Conservation (phyloP, 108 stramenopile species). For the Cafeteria roenbergensis region DNA sequence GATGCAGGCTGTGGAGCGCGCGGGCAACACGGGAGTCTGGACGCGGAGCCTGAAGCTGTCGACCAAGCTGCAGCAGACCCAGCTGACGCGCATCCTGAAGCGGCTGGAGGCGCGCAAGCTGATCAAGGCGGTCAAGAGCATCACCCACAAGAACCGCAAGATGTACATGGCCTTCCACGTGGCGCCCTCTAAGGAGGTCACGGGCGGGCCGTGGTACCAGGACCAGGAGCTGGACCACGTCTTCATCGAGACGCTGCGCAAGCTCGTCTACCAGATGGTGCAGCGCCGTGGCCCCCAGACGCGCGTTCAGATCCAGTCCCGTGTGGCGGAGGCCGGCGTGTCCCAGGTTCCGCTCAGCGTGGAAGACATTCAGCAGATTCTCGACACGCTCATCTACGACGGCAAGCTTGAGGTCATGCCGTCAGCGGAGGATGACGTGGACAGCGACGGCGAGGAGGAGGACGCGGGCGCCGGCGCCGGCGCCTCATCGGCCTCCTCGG, state of each 20-base stretch:
- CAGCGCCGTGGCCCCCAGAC: constrained; percentile 22
- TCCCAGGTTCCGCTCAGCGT: constrained; percentile 62
- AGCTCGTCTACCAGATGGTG: constrained; percentile 53
- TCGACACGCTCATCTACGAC: constrained; percentile 70
- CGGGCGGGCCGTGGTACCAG: constrained; percentile 89
- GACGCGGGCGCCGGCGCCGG: too few species aligned
- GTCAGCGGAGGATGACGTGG: not conserved
- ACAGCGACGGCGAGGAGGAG: not conserved
- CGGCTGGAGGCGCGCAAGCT: constrained; percentile 63
- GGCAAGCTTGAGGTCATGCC: constrained; percentile 4
- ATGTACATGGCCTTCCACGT: constrained; percentile 87
- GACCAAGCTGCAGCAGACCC: constrained; percentile 71
- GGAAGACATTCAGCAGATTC: constrained; percentile 70
- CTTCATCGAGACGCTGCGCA: constrained; percentile 74
- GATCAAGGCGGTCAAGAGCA: constrained; percentile 82
- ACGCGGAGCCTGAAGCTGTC: constrained; percentile 72
- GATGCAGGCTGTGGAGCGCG: constrained; percentile 70
- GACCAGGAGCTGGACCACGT: constrained; percentile 90
- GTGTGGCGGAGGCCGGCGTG: constrained; percentile 62
- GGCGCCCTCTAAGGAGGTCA: constrained; percentile 77
- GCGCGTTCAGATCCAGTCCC: constrained; percentile 56
- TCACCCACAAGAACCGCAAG: constrained; percentile 82
- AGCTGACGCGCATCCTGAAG: constrained; percentile 83
- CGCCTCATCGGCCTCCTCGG: not conserved
- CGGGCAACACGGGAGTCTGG: constrained; percentile 87